phyloP scores from a whole-genome alignment of 164 flowering plant species.

The Warburgia ugandensis region DNA sequence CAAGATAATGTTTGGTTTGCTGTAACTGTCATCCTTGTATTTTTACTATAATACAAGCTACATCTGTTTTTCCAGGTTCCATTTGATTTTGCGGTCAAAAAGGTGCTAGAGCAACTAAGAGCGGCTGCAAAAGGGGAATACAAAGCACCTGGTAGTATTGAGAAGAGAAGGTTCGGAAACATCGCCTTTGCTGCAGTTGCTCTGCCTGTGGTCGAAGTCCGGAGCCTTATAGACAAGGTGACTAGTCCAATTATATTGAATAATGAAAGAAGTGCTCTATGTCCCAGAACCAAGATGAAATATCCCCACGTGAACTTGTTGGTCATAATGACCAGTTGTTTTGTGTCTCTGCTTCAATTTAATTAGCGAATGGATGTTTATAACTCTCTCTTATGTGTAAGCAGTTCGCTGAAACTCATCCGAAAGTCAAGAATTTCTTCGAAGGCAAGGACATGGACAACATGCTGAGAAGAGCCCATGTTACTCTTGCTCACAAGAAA shows the following conservation, averaged over 20 bases:
- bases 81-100: conserved; percentile 60
- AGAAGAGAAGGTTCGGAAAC: conserved; percentile 61
- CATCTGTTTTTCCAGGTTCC: conserved; percentile 87
- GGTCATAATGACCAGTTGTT: no score
- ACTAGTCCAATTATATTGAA: background rate
- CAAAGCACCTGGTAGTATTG: conserved; percentile 34
- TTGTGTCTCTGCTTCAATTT: no score
- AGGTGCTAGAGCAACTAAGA: conserved; percentile 63
- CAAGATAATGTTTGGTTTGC: no score
- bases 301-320: no score
- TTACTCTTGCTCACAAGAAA: conserved; percentile 93
- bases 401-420: conserved; percentile 50
- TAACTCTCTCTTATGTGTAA: background rate
- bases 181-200: conserved; percentile 80
- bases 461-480: conserved; percentile 54
- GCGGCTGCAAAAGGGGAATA: conserved; percentile 59
- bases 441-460: conserved; percentile 38
- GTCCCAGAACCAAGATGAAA: no score
- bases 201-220: conserved; percentile 60
- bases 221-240: conserved; percentile 40
- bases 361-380: background rate
- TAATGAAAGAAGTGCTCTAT: background rate
- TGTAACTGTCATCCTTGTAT: no score
- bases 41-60: no score
- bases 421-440: conserved; percentile 39